Base-by-base conservation (phyloP, 2,329 filamentous ascomycete species). In the Raffaelea ambrosiae region DNA sequence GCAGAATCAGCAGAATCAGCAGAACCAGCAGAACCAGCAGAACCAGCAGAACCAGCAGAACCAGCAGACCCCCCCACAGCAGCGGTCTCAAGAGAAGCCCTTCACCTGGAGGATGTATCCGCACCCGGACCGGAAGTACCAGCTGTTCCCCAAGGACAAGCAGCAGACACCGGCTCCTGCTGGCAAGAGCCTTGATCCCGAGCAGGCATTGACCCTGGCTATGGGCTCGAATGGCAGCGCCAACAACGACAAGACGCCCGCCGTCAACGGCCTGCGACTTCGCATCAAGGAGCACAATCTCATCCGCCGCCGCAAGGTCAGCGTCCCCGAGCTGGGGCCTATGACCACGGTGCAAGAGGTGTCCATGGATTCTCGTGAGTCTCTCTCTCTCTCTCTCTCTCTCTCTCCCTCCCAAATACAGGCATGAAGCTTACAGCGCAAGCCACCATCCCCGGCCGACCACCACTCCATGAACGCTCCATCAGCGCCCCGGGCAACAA, bases 361-460 rank as follows among this genome's bases (percentile, higher is more conserved):
- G 43, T 63, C 78, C 45, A 84, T 85, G 79, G 82, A 86, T 63
- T 85, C 82, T 57, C 82, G 82, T 86, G 69, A 68, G 81, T 69
- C 7, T 45, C 10, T 13, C 16, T 33, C 31, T n/a, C 22, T 39
- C 26, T 51, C 54, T 44, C 51, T 47, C 45, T 11, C 18, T 13
- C 40, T 42, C 21, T 35, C 33, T 49, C 16, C 35, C 33, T 3
- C 22, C n/a, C n/a, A n/a, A n/a, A n/a, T n/a, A n/a, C n/a, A n/a
- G n/a, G n/a, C n/a, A n/a, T n/a, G n/a, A 26, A 48, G 47, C 36
- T 53, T 16, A 21, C 22, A 14, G 26, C n/a, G 43, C 41, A 54
- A 84, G 81, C 82, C 53, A 84, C 82, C 23, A 83, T 85, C 54
- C 82, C 82, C 31, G 81, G 80, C 38, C 73, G 79, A 7, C 80